phyloP scores from a whole-genome alignment of 2,329 filamentous ascomycete species.

The Alternaria triticimaculans region DNA sequence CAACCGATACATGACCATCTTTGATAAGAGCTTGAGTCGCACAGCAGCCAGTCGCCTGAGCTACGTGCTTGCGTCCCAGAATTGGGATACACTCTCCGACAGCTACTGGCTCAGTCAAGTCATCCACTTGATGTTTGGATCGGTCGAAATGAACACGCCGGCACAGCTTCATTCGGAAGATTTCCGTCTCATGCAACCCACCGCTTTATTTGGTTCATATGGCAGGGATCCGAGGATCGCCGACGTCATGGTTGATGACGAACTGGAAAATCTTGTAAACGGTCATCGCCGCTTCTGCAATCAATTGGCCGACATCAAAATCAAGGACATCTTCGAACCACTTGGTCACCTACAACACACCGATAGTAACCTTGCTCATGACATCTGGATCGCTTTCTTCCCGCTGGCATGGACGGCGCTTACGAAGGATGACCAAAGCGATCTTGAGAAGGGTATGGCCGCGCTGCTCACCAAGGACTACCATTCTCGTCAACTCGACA shows the following conservation, averaged over 20 bases:
- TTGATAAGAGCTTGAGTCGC: constrained; percentile 92
- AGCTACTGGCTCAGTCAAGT: constrained; percentile 98
- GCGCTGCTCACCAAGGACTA: constrained; percentile 91
- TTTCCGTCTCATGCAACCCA: constrained; percentile 77
- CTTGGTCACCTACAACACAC: constrained; percentile 91
- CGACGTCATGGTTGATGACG: constrained; percentile 78
- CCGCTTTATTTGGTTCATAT: constrained; percentile 75
- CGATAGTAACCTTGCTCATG: constrained; percentile 79
- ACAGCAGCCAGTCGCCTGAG: constrained; percentile 86
- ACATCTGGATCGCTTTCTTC: constrained; percentile 91
- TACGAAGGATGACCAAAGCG: constrained; percentile 83
- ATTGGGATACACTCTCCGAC: constrained; percentile 94
- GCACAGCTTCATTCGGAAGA: constrained; percentile 84
- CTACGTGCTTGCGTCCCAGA: constrained; percentile 89
- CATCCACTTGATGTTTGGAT: constrained; percentile 88
- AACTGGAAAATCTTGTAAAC: constrained; percentile 78
- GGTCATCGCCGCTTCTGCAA: constrained; percentile 82
- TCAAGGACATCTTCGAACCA: constrained; percentile 87
- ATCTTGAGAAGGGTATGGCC: constrained; percentile 92
- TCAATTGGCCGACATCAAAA: constrained; percentile 84
- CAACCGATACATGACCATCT: constrained; percentile 94
- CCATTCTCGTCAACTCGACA: constrained; percentile 91
- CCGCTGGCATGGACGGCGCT: constrained; percentile 93
- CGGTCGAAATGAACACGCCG: constrained; percentile 81
- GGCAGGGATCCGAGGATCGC: constrained; percentile 69